Conservation (phyloP, 805 yeast species). For the Kazachstania psychrophila region DNA sequence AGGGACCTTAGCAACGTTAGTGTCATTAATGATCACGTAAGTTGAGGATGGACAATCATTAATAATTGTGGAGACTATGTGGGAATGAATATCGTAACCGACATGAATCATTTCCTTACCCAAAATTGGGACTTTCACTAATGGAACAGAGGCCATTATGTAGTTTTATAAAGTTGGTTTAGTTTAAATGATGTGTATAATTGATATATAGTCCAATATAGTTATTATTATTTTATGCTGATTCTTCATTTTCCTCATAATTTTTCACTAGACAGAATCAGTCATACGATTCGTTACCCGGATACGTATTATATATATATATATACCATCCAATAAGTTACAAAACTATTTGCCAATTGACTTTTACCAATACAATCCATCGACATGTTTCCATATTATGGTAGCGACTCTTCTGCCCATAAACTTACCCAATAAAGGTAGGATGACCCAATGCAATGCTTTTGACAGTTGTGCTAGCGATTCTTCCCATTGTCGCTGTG, state of each 20-base stretch:
- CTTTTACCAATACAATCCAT: slow-evolving; percentile 16
- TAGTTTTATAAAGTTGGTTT: not conserved
- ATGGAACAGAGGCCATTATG: slow-evolving; percentile 9
- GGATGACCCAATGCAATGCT: slow-evolving; percentile 47
- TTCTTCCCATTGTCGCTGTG: slow-evolving; percentile 70
- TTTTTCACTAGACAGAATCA: too few relatives aligned
- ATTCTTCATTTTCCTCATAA: too few relatives aligned
- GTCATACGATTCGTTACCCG: too few relatives aligned
- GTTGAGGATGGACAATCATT: slow-evolving; percentile 68
- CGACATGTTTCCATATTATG: slow-evolving; percentile 22
- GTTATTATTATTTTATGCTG: too few relatives aligned
- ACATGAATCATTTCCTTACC: slow-evolving; percentile 82
- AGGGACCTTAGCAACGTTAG: slow-evolving; percentile 61
- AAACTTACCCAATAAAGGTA: slow-evolving; percentile 60
- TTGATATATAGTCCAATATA: too few relatives aligned
- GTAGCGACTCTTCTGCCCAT: slow-evolving; percentile 54
- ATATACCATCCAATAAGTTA: not conserved
- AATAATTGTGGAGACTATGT: slow-evolving; percentile 62
- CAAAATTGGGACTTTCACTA: slow-evolving; percentile 58
- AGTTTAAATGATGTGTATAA: too few relatives aligned
- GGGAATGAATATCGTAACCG: slow-evolving; percentile 71
- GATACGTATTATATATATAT: not conserved
- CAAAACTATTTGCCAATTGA: not conserved
- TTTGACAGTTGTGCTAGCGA: slow-evolving; percentile 50
- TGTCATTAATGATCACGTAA: slow-evolving; percentile 83